These are phyloP conservation scores for Oehlia diaphana DNA, from an alignment of 192 early-diverging fungal species.

Conservation along the genomic window DNA sequence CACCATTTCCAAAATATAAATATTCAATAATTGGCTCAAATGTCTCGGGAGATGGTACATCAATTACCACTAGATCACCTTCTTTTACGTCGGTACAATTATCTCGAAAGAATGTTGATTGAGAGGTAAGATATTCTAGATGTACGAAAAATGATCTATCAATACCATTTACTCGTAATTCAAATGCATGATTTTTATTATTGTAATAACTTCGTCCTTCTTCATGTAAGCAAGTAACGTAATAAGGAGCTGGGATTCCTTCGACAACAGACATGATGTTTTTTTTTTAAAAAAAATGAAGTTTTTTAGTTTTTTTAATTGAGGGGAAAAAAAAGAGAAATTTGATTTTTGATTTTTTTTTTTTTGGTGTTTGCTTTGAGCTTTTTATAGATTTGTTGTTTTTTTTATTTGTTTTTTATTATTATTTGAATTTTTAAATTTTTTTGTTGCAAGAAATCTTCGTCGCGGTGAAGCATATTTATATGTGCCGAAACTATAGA, in stretches of 20 bases:
- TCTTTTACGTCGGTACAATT: neutral
- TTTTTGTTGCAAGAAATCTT: neutral
- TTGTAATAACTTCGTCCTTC: neutral
- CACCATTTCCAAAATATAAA: neutral
- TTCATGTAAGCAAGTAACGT: neutral
- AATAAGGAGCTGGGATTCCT: neutral
- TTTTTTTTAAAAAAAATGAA: too few relatives aligned
- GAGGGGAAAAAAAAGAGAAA: too few relatives aligned
- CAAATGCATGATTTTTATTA: neutral
- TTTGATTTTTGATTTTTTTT: too few relatives aligned
- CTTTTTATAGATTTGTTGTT: neutral
- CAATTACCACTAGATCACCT: neutral
- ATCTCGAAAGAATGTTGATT: neutral
- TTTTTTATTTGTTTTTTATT: neutral
- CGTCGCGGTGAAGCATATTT: neutral
- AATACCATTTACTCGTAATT: neutral
- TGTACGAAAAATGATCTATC: conserved; percentile 2
- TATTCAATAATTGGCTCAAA: conserved; percentile 10
- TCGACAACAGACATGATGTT: neutral
- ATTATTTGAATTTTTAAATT: neutral
- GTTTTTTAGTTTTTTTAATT: too few relatives aligned
- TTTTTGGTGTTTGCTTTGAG: neutral
- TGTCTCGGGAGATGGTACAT: neutral
- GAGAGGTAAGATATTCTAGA: neutral
- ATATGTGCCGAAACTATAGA: neutral